Conservation (phyloP, 192 early-diverging fungal genomes). For the Linnemannia zychae region DNA sequence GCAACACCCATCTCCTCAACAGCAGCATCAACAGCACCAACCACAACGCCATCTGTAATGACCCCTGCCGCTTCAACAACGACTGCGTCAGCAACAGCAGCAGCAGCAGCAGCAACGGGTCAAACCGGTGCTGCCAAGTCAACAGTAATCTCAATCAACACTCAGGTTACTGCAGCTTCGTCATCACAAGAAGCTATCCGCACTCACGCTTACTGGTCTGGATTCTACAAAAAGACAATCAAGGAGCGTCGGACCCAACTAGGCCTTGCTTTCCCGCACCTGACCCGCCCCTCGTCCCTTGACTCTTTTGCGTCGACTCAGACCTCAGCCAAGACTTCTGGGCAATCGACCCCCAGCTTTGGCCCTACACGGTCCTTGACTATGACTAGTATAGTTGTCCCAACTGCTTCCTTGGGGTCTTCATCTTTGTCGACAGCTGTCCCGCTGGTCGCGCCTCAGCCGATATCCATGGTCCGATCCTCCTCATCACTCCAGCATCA, state of each 20-base stretch:
- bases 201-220: constrained; percentile 69
- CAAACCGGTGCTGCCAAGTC: neutral
- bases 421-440: neutral
- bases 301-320: constrained; percentile 55
- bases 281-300: constrained; percentile 40
- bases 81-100: neutral
- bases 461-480: constrained; percentile 3
- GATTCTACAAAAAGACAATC: constrained; percentile 84
- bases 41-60: neutral
- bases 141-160: constrained; percentile 15
- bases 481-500: neutral
- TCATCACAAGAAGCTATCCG: constrained; percentile 8
- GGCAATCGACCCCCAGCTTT: constrained; percentile 31
- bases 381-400: constrained; percentile 12
- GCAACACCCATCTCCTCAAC: neutral
- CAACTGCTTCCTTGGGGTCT: neutral
- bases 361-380: constrained; percentile 11
- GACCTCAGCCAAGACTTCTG: constrained; percentile 43
- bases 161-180: neutral
- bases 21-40: neutral
- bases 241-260: constrained; percentile 77
- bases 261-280: constrained; percentile 69
- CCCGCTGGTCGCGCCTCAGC: neutral
- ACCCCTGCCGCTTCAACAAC: neutral
- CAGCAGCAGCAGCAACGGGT: neutral